Percentiles rank a stretch among this genome's conserved stretches.
Evolutionary conservation across 192 early-diverging fungal species (phyloP).

Genomic region (Backusella circina): DNA sequence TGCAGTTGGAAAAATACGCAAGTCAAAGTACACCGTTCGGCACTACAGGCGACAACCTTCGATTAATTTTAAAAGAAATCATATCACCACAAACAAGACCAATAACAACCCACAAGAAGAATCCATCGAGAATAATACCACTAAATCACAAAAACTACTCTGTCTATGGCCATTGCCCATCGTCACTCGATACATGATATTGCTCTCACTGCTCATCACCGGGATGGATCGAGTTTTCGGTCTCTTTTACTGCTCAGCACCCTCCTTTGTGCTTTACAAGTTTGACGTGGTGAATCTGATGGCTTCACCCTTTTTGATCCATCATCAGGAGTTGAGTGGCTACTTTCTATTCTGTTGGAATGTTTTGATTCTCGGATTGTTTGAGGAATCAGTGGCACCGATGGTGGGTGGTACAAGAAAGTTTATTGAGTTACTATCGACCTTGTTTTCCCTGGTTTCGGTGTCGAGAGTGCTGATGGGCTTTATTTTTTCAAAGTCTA

Average conservation of each 20-base stretch:
- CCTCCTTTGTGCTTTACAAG: constrained; percentile 15
- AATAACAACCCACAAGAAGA: background rate
- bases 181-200: constrained; percentile 27
- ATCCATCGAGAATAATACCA: background rate
- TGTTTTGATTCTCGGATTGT: constrained; percentile 43
- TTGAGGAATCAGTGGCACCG: constrained; percentile 47
- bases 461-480: constrained; percentile 35
- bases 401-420: constrained; percentile 40
- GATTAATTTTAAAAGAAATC: background rate
- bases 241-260: constrained; percentile 13
- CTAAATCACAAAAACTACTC: constrained; percentile 30
- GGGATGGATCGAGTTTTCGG: background rate
- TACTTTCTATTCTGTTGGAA: constrained; percentile 37
- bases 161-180: constrained; percentile 31
- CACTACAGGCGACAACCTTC: background rate
- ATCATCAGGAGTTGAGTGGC: background rate
- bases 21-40: background rate
- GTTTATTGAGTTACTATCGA: constrained; percentile 28
- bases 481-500: constrained; percentile 44
- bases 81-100: background rate
- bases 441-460: constrained; percentile 21
- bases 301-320: constrained; percentile 31
- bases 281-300: constrained; percentile 33
- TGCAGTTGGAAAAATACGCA: background rate
- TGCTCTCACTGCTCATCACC: constrained; percentile 20